These are phyloP conservation scores for Xanthoconium stramineum DNA, from an alignment of 768 basidiomycete genomes.

Conservation along the genomic window DNA sequence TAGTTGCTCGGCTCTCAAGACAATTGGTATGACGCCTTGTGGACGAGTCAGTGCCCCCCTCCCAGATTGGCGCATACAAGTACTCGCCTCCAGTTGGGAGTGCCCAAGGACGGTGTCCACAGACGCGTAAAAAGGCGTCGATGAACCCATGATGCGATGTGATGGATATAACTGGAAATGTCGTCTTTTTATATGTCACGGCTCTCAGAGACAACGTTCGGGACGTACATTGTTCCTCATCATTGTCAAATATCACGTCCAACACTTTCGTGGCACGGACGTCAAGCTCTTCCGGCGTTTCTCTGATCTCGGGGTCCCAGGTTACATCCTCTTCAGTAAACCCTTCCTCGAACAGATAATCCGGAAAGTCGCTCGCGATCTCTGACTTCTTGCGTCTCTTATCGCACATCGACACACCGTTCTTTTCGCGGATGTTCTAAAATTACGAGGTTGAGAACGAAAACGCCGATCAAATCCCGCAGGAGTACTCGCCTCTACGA, in stretches of 20 bases:
- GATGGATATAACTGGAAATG: constrained; percentile 54
- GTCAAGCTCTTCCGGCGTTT: constrained; percentile 45
- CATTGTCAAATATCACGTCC: constrained; percentile 51
- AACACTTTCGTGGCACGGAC: constrained; percentile 49
- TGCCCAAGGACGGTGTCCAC: constrained; percentile 42
- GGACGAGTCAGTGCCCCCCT: constrained; percentile 1
- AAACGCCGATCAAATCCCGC: background rate
- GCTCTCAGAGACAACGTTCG: background rate
- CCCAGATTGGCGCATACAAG: background rate
- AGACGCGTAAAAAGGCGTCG: constrained; percentile 47
- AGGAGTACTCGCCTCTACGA: constrained; percentile 50
- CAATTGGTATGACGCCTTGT: constrained; percentile 26
- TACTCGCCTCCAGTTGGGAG: constrained; percentile 64
- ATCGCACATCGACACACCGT: constrained; percentile 71
- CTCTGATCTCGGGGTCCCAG: constrained; percentile 55
- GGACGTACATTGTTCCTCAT: constrained; percentile 46
- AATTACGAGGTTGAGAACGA: background rate
- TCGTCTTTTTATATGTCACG: background rate
- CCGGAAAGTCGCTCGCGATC: constrained; percentile 46
- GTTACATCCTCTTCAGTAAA: constrained; percentile 62
- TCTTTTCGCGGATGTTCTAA: constrained; percentile 65
- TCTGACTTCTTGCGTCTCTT: constrained; percentile 49
- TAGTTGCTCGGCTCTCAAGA: constrained; percentile 18
- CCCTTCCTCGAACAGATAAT: constrained; percentile 51
- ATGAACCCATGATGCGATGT: constrained; percentile 67